Evolutionary conservation across 2,329 filamentous ascomycete genomes (phyloP).

Genomic region (Dendryphion nanum): DNA sequence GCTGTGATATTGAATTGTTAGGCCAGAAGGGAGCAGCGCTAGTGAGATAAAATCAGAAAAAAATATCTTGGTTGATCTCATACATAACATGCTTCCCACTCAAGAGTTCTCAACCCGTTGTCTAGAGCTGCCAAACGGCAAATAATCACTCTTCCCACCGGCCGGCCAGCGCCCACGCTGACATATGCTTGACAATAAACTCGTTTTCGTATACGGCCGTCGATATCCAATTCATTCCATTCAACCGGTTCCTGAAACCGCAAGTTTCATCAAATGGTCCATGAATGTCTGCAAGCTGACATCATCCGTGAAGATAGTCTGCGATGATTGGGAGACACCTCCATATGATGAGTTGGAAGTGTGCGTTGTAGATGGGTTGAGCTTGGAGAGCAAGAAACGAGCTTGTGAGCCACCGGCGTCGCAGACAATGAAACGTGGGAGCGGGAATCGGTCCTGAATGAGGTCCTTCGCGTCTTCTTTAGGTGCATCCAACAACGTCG

Average conservation of each 20-base stretch:
- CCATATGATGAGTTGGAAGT: slow-evolving; percentile 89
- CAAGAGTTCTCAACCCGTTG: no score
- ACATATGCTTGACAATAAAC: not conserved
- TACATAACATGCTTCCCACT: no score
- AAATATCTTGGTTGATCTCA: no score
- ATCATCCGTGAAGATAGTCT: slow-evolving; percentile 99
- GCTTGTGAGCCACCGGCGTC: slow-evolving; percentile 98
- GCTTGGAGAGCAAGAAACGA: slow-evolving; percentile 92
- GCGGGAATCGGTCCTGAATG: slow-evolving; percentile 95
- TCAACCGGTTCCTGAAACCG: slow-evolving; percentile 37
- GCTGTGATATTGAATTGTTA: no score
- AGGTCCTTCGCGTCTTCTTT: slow-evolving; percentile 98
- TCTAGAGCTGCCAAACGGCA: no score
- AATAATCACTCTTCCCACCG: no score
- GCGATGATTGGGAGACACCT: slow-evolving; percentile 82
- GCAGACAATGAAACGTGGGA: slow-evolving; percentile 97
- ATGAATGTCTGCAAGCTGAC: slow-evolving; percentile 98
- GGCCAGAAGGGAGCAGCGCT: no score
- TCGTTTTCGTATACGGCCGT: no score
- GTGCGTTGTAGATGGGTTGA: slow-evolving; percentile 96
- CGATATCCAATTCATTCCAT: no score
- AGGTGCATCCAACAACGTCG: slow-evolving; percentile 79
- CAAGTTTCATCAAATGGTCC: slow-evolving; percentile 96
- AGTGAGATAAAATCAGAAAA: no score
- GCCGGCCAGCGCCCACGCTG: not conserved